phyloP scores from a whole-genome alignment of 2,329 filamentous ascomycete genomes.

The Trichocomaceae sp. region DNA sequence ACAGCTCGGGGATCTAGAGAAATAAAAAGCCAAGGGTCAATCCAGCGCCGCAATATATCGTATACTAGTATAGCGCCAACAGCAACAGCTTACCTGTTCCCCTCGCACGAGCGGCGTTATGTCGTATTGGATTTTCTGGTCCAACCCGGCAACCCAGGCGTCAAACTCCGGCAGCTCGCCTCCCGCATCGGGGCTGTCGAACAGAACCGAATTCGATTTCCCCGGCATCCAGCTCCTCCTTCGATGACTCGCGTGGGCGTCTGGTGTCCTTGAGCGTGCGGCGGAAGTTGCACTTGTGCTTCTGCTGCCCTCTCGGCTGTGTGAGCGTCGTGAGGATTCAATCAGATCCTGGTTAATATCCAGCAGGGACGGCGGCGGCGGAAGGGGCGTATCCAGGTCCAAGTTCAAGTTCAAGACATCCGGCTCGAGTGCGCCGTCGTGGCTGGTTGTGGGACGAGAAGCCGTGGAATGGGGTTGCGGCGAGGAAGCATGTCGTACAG shows the following conservation, averaged over 20 bases:
- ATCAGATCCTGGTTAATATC: conserved; percentile 33
- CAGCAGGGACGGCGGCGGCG: conserved; percentile 36
- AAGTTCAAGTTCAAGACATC: conserved; percentile 19
- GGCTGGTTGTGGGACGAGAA: conserved; percentile 21
- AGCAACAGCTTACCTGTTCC: conserved; percentile 40
- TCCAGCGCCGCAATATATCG: too few species aligned
- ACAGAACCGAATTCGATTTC: conserved; percentile 18
- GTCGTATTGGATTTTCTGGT: conserved; percentile 52
- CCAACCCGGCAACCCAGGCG: conserved; percentile 56
- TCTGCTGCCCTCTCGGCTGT: conserved; percentile 33
- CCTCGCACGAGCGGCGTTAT: conserved; percentile 45
- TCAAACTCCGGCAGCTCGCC: conserved; percentile 22
- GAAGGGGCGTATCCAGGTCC: conserved; percentile 22
- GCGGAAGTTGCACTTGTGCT: conserved; percentile 16
- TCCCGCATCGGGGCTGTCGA: background rate
- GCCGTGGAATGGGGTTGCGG: conserved; percentile 25
- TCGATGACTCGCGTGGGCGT: conserved; percentile 23
- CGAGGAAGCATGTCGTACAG: conserved; percentile 28
- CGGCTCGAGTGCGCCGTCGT: conserved; percentile 21
- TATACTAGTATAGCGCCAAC: background rate
- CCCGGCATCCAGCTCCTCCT: conserved; percentile 41
- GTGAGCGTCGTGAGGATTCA: conserved; percentile 19
- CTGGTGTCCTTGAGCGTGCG: conserved; percentile 25
- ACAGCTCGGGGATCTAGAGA: conserved; percentile 50
- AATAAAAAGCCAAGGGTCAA: background rate